These are phyloP conservation scores for Coriaria nepalensis DNA, from an alignment of 306 rosid genomes.

Conservation along the genomic window DNA sequence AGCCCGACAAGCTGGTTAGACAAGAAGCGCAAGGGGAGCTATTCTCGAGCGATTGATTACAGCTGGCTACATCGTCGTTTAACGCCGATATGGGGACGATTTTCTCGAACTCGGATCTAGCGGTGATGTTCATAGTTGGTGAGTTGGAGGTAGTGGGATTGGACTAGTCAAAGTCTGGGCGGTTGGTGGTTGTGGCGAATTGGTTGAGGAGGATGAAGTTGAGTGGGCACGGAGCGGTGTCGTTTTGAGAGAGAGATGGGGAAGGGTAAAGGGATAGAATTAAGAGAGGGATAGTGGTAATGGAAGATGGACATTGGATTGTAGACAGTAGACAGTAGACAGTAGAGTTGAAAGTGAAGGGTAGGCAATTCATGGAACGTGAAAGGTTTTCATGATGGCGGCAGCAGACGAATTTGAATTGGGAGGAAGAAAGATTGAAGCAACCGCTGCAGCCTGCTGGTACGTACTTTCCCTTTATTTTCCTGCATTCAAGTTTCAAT, in stretches of 20 bases:
- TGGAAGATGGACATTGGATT: no score
- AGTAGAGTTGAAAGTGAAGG: no score
- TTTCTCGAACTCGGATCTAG: constrained; percentile 25
- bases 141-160: constrained; percentile 46
- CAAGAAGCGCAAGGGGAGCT: constrained; percentile 68
- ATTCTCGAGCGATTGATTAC: constrained; percentile 38
- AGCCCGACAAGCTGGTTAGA: constrained; percentile 20
- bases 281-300: constrained; percentile 12
- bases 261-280: constrained; percentile 2
- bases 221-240: constrained; percentile 42
- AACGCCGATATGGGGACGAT: neutral
- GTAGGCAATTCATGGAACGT: no score
- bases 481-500: no score
- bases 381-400: no score
- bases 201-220: constrained; percentile 47
- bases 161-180: constrained; percentile 25
- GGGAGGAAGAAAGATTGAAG: no score
- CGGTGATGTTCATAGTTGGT: constrained; percentile 43
- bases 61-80: constrained; percentile 10
- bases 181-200: constrained; percentile 14
- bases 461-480: no score
- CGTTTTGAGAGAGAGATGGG: constrained; percentile 6
- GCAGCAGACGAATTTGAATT: no score
- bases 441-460: no score
- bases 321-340: no score